Conservation (phyloP, 805 yeast genomes). For the Maudiozyma serrabonitensis region DNA sequence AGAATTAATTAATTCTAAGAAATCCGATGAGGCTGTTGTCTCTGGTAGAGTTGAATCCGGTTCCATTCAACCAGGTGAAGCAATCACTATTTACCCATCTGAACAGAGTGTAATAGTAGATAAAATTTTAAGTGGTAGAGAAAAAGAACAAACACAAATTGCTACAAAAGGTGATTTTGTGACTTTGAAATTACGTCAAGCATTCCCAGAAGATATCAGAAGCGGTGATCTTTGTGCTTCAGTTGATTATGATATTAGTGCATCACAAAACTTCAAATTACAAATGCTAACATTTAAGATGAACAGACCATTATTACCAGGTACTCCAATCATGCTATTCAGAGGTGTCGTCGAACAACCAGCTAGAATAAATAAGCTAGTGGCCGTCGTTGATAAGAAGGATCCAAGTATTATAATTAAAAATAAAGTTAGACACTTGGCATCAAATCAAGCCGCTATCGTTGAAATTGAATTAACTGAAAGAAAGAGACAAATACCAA, state of each 20-base stretch:
- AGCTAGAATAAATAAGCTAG: constrained; percentile 48
- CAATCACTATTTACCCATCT: constrained; percentile 47
- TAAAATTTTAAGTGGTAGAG: constrained; percentile 20
- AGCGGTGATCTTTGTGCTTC: constrained; percentile 60
- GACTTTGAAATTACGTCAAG: constrained; percentile 33
- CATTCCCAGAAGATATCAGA: constrained; percentile 36
- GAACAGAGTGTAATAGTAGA: constrained; percentile 34
- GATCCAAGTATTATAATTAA: constrained; percentile 73
- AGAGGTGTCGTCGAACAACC: constrained; percentile 67
- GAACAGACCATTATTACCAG: constrained; percentile 65
- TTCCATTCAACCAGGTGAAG: constrained; percentile 58
- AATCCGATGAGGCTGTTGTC: constrained; percentile 41
- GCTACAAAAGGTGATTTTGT: constrained; percentile 51
- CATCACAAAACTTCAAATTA: constrained; percentile 43
- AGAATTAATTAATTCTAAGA: constrained; percentile 47
- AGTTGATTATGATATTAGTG: constrained; percentile 36
- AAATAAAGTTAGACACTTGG: constrained; percentile 88
- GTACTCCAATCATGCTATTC: constrained; percentile 69
- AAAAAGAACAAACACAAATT: constrained; percentile 14
- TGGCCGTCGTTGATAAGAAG: constrained; percentile 60
- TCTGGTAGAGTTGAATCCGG: constrained; percentile 65
- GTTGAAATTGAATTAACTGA: constrained; percentile 96
- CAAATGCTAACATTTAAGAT: constrained; percentile 56
- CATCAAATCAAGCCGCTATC: constrained; percentile 91
- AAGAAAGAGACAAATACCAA: constrained; percentile 83